These are phyloP conservation scores for Penicillium sp. DNA, from an alignment of 2,329 filamentous ascomycete species.

Conservation along the genomic window DNA sequence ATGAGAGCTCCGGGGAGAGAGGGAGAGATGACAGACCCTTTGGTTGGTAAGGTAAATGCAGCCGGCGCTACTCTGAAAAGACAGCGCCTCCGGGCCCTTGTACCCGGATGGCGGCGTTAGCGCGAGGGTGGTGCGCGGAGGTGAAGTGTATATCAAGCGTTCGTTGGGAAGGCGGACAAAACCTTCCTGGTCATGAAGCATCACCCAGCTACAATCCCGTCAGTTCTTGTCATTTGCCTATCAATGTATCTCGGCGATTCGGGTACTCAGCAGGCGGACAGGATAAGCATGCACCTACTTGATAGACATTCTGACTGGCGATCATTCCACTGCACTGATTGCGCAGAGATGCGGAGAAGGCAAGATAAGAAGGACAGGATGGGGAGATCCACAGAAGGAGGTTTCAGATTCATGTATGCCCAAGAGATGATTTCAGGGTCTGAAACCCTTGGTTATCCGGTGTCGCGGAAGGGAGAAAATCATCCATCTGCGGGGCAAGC, in stretches of 20 bases:
- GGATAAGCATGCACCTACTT: conserved; percentile 34
- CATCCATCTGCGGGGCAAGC: conserved; percentile 2
- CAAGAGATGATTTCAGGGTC: not conserved
- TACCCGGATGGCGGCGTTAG: conserved; percentile 70
- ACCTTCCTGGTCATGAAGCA: conserved; percentile 71
- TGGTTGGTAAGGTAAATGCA: conserved; percentile 81
- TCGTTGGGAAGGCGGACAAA: conserved; percentile 87
- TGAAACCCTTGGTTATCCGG: not conserved
- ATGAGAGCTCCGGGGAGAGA: not conserved
- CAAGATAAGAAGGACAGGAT: not conserved
- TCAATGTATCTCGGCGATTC: not conserved
- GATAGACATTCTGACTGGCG: conserved; percentile 38
- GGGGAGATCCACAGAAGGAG: not conserved
- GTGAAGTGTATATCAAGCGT: conserved; percentile 75
- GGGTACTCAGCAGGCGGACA: not conserved
- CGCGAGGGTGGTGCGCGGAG: conserved; percentile 74
- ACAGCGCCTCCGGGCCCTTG: conserved; percentile 63
- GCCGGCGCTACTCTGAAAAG: conserved; percentile 72
- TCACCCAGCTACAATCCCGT: conserved; percentile 74
- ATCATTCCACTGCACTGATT: conserved; percentile 3
- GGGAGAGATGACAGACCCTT: conserved; percentile 58
- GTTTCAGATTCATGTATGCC: not conserved
- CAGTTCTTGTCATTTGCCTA: not conserved
- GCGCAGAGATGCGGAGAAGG: not conserved
- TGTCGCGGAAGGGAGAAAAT: conserved; percentile 2